phyloP scores from a whole-genome alignment of 139 green algal genomes.

The Trebouxia sp. region DNA sequence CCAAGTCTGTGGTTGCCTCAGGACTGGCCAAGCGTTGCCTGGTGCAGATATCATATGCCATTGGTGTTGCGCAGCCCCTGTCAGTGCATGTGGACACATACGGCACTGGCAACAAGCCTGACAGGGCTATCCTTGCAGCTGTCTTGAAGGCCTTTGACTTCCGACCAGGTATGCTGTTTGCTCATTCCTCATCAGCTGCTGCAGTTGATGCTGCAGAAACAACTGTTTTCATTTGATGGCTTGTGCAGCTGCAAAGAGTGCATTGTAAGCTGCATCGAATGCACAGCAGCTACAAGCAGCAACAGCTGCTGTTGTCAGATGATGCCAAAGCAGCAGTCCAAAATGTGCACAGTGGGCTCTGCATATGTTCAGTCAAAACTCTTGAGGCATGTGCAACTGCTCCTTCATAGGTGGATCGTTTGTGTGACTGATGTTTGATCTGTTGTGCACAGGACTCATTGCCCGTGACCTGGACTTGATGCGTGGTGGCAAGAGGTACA shows the following conservation, averaged over 20 bases:
- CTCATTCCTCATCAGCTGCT: background rate
- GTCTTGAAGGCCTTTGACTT: constrained; percentile 97
- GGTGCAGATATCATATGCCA: constrained; percentile 95
- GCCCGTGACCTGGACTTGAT: constrained; percentile 91
- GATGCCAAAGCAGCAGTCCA: background rate
- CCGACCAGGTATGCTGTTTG: constrained; percentile 65
- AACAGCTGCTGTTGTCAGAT: background rate
- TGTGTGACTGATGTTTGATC: background rate
- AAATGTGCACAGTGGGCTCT: too few species aligned
- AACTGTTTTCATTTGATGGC: background rate
- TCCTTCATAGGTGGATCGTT: background rate
- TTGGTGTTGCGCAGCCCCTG: constrained; percentile 95
- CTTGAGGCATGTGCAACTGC: too few species aligned
- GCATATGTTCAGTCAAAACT: too few species aligned
- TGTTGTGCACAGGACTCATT: constrained; percentile 73
- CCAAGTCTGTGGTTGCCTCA: constrained; percentile 95
- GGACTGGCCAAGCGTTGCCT: constrained; percentile 85
- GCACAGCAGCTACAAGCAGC: background rate
- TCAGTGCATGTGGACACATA: constrained; percentile 98
- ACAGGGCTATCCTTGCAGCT: constrained; percentile 87
- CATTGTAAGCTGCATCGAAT: background rate
- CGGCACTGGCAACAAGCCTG: constrained; percentile 88
- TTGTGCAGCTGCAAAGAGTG: background rate
- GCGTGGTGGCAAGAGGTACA: constrained; percentile 88
- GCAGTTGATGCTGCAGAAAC: background rate